A percentile compares a stretch with the other conserved stretches of the same genome.
Evolutionary conservation across 257 asterid species (phyloP).

Genomic region (Fraxinus anomala): DNA sequence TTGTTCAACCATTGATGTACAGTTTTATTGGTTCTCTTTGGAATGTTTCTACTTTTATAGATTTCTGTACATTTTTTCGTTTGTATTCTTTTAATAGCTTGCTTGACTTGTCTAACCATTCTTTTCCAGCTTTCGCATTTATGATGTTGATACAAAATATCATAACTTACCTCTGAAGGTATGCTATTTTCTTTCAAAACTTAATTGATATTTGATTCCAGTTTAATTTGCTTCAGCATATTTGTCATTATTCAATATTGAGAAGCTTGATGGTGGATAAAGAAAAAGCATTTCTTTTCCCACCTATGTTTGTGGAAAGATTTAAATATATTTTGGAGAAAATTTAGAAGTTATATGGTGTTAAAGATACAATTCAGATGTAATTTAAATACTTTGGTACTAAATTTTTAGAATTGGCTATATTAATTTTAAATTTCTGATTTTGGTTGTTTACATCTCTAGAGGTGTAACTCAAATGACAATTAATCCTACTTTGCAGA

Average conservation of each 20-base stretch:
- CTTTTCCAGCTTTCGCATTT: constrained; percentile 66
- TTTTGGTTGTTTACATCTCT: background rate
- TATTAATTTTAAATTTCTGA: background rate
- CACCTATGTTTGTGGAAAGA: background rate
- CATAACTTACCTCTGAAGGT: constrained; percentile 76
- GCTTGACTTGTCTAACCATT: constrained; percentile 18
- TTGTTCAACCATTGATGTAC: constrained; percentile 69
- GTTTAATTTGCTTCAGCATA: constrained; percentile 13
- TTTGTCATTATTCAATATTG: constrained; percentile 6
- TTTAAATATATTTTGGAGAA: background rate
- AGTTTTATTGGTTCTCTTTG: constrained; percentile 24
- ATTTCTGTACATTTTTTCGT: constrained; percentile 2
- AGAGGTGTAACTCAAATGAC: constrained; percentile 12
- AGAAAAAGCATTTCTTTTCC: constrained; percentile 1
- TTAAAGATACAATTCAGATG: background rate
- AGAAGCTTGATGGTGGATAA: constrained; percentile 7
- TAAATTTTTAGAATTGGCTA: background rate
- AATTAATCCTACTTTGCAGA: constrained; percentile 40
- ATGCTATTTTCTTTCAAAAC: constrained; percentile 23
- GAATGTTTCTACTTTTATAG: background rate
- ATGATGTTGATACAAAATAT: constrained; percentile 70
- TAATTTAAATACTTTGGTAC: background rate
- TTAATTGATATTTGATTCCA: constrained; percentile 19
- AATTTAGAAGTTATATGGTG: background rate
- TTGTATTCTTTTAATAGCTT: background rate